phyloP scores from a whole-genome alignment of 257 asterid genomes.

The Scutellaria barbata region DNA sequence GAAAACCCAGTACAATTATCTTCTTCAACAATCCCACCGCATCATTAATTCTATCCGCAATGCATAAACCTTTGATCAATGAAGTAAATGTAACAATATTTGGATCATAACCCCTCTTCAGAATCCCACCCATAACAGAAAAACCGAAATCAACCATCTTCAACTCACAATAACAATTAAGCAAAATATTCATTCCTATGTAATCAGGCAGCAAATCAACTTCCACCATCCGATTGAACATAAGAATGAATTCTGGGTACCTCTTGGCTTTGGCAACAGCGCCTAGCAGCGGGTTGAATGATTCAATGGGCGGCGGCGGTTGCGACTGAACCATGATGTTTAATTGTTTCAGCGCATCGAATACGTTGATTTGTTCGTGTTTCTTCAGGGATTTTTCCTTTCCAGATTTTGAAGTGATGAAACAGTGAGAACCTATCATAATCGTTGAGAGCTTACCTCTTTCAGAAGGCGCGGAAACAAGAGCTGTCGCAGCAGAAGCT shows the following conservation, averaged over 20 bases:
- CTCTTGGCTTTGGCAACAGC: conserved; percentile 57
- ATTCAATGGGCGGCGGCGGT: conserved; percentile 50
- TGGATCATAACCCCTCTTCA: conserved; percentile 65
- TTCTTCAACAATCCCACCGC: conserved; percentile 58
- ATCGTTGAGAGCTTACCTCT: conserved; percentile 43
- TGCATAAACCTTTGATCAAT: conserved; percentile 66
- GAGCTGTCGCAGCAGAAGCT: conserved; percentile 36
- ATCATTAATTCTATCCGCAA: conserved; percentile 52
- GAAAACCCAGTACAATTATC: conserved; percentile 49
- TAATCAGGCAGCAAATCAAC: conserved; percentile 51
- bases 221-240: conserved; percentile 54
- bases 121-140: conserved; percentile 58
- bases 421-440: conserved; percentile 25
- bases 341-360: conserved; percentile 47
- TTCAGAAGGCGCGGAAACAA: conserved; percentile 34
- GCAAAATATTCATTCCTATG: conserved; percentile 58
- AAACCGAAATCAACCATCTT: conserved; percentile 50
- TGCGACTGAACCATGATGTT: conserved; percentile 55
- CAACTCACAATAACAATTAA: conserved; percentile 61
- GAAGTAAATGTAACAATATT: conserved; percentile 57
- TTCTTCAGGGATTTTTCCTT: conserved; percentile 34
- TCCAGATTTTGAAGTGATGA: conserved; percentile 13
- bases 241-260: conserved; percentile 41
- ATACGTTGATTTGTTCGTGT: conserved; percentile 28
- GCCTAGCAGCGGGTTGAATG: conserved; percentile 51